A percentile compares a stretch with the other conserved stretches of the same genome.
Evolutionary conservation across 2,329 filamentous ascomycete species (phyloP).

Genomic region (Neospermospora avenae): DNA sequence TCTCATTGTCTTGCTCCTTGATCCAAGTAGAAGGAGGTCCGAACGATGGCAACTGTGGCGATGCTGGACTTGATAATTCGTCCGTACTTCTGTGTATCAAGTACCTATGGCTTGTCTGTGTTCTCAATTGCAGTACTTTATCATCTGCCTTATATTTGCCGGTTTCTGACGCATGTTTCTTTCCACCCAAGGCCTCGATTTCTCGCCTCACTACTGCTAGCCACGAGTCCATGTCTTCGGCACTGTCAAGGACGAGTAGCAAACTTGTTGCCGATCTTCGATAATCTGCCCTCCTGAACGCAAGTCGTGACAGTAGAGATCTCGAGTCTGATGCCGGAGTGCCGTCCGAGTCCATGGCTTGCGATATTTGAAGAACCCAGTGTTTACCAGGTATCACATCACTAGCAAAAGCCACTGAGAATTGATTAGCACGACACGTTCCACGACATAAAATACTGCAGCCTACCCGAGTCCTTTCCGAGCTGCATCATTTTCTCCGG

Average conservation of each 20-base stretch:
- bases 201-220: constrained; percentile 64
- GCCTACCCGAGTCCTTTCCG: constrained; percentile 56
- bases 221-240: constrained; percentile 75
- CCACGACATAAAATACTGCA: not conserved
- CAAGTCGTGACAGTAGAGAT: constrained; percentile 63
- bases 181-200: constrained; percentile 68
- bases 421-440: constrained; percentile 26
- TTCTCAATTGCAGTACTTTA: constrained; percentile 27
- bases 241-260: constrained; percentile 68
- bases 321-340: constrained; percentile 48
- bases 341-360: constrained; percentile 59
- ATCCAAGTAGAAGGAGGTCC: constrained; percentile 21
- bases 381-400: constrained; percentile 77
- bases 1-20: constrained; percentile 19
- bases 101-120: constrained; percentile 31
- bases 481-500: constrained; percentile 73
- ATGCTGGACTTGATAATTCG: constrained; percentile 21
- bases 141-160: constrained; percentile 48
- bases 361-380: constrained; percentile 75
- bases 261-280: constrained; percentile 57
- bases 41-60: constrained; percentile 21
- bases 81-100: constrained; percentile 26
- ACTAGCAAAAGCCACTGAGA: constrained; percentile 73
- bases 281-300: constrained; percentile 55
- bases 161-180: constrained; percentile 58